A percentile compares a stretch with the other conserved stretches of the same genome.
phyloP scores from a whole-genome alignment of 225 moss, liverwort and hornwort genomes.

The Thuidium tamariscinum region DNA sequence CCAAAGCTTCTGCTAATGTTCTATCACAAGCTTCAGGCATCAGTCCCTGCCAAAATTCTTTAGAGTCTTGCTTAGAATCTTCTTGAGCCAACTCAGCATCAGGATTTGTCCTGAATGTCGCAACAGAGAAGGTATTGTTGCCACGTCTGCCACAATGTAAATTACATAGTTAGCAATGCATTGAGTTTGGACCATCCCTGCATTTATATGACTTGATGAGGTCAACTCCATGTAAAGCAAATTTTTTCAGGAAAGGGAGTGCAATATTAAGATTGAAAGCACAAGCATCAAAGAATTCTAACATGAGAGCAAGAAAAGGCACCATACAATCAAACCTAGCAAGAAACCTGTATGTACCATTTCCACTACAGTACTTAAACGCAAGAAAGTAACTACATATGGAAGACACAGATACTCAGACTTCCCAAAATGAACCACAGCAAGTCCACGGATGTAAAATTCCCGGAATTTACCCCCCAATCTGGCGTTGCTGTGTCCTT shows the following conservation, averaged over 20 bases:
- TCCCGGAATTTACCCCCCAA: slow-evolving; percentile 52
- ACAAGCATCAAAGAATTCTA: neutral
- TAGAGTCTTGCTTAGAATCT: slow-evolving; percentile 13
- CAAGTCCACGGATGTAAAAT: neutral
- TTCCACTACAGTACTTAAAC: too few relatives aligned
- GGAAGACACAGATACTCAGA: neutral
- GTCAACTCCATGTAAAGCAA: neutral
- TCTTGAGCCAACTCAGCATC: slow-evolving; percentile 34
- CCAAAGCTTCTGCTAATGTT: slow-evolving; percentile 7
- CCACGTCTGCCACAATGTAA: slow-evolving; percentile 40
- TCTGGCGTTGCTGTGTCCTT: slow-evolving; percentile 70
- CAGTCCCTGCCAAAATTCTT: slow-evolving; percentile 58
- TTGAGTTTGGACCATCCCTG: neutral
- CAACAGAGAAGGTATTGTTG: slow-evolving; percentile 79
- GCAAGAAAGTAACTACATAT: neutral
- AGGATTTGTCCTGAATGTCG: slow-evolving; percentile 67
- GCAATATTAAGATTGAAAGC: neutral
- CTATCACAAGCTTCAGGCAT: slow-evolving; percentile 70
- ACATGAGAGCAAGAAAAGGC: neutral
- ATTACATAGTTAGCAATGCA: neutral
- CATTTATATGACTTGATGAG: too few relatives aligned
- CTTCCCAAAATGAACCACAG: neutral
- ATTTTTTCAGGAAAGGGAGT: neutral
- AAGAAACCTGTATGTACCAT: neutral
- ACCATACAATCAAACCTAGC: neutral